Evolutionary conservation across 2,329 filamentous ascomycete genomes (phyloP), one percentile per base, ranked within the genome.

Genomic region (Trichoderma citrinoviride): DNA sequence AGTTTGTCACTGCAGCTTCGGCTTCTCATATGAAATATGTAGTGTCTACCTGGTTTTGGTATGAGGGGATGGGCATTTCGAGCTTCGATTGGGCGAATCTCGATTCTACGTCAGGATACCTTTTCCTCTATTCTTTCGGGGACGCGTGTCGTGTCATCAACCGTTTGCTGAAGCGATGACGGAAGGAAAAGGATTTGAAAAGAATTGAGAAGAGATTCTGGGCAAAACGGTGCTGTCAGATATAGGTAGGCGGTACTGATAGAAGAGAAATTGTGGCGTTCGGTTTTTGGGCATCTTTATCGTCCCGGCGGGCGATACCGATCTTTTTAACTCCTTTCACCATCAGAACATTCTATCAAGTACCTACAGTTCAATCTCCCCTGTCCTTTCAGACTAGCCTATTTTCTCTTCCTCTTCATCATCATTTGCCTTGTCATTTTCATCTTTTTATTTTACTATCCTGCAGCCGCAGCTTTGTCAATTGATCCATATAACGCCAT

Each of bases 261-360:
- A 29, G 29, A 33, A 10, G 29, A 33, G 29, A 37, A 37, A 37
- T 37, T 37, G 33, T 37, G 33, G 33, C 33, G 33, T 37, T 37
- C 56, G 29, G 47, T 46, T 33, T 37, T 49, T 21, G 33, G 44
- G 29, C 29, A 60, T 49, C 56, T 60, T 37, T 60, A 60, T 60
- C 56, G 19, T 41, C 56, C 56, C 46, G 23, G 44, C 56, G 56
- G 37, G 33, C 56, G 56, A 37, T 37, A 14, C 12, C 23, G 23
- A 60, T 60, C 27, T 50, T 47, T 33, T 40, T 41, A 60, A 40
- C 56, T 60, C 56, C 56, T 60, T 60, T 49, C 56, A 50, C n/a
- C 56, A 49, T 40, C 49, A 52, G 25, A 29, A 29, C 19, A 52
- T 37, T 37, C 12, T 14, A 33, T n/a, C 49, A 5, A 25, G 43